These are phyloP conservation scores for Prunus campanulata DNA, from an alignment of 306 rosid species.

Conservation along the genomic window DNA sequence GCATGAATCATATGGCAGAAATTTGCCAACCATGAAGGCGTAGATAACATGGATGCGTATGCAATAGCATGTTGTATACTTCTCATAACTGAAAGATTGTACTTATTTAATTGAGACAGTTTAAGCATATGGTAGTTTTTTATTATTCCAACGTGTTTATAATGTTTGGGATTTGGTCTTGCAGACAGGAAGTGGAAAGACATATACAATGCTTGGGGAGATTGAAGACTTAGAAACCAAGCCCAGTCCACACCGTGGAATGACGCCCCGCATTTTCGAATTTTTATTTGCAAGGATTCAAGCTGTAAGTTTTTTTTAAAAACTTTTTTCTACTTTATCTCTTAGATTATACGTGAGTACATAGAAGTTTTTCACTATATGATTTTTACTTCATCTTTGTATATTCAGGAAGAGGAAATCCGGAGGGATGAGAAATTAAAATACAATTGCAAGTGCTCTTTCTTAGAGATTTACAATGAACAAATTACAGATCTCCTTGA, in stretches of 20 bases:
- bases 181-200: conserved; percentile 99
- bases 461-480: conserved; percentile 93
- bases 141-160: conserved; percentile 8
- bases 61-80: not conserved
- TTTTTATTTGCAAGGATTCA: conserved; percentile 96
- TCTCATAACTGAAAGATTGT: not conserved
- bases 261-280: conserved; percentile 95
- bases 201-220: conserved; percentile 97
- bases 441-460: conserved; percentile 96
- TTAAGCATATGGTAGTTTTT: not conserved
- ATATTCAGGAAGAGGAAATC: conserved; percentile 89
- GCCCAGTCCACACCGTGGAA: conserved; percentile 90
- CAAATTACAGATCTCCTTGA: conserved; percentile 94
- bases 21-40: not conserved
- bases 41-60: not conserved
- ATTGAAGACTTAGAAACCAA: conserved; percentile 80
- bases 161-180: conserved; percentile 26
- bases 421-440: conserved; percentile 80
- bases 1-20: not conserved
- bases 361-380: not conserved
- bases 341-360: conserved; percentile 4
- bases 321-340: conserved; percentile 11
- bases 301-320: conserved; percentile 56
- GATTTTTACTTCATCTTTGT: conserved; percentile 21
- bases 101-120: not conserved